A percentile compares a stretch with the other conserved stretches of the same genome.
Evolutionary conservation across 495 filamentous ascomycete species (phyloP).

Genomic region (Cercophora scortea): DNA sequence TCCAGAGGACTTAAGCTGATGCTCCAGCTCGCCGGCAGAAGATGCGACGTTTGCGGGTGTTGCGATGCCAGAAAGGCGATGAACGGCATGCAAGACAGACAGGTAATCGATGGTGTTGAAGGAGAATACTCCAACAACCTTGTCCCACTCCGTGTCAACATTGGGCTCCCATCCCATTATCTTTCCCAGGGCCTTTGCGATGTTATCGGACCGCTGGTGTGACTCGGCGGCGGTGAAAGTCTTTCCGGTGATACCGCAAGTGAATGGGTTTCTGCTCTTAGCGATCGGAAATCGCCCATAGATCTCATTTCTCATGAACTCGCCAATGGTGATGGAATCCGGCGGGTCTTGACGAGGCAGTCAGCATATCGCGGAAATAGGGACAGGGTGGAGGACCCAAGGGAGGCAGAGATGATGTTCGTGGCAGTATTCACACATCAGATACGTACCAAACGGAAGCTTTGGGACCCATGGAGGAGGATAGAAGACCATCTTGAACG

Average conservation of each 20-base stretch:
- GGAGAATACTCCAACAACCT: slow-evolving; percentile 68
- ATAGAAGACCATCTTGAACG: slow-evolving; percentile 67
- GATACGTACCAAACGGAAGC: slow-evolving; percentile 48
- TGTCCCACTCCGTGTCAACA: slow-evolving; percentile 76
- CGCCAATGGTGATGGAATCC: slow-evolving; percentile 66
- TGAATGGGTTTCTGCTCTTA: slow-evolving; percentile 65
- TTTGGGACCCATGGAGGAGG: slow-evolving; percentile 61
- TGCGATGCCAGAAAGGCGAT: slow-evolving; percentile 66
- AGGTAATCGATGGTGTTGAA: slow-evolving; percentile 81
- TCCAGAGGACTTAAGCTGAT: slow-evolving; percentile 70
- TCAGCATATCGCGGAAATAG: background rate
- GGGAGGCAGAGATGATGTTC: background rate
- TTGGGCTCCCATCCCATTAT: slow-evolving; percentile 71
- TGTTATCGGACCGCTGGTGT: slow-evolving; percentile 55
- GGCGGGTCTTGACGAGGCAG: slow-evolving; percentile 43
- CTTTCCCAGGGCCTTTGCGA: slow-evolving; percentile 65
- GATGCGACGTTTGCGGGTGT: slow-evolving; percentile 83
- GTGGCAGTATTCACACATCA: too few relatives aligned
- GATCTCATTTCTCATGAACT: slow-evolving; percentile 72
- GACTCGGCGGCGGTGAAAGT: slow-evolving; percentile 61
- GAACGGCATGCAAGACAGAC: slow-evolving; percentile 66
- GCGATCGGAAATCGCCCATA: slow-evolving; percentile 60
- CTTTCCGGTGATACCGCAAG: slow-evolving; percentile 70
- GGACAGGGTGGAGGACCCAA: background rate
- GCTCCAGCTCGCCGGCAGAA: slow-evolving; percentile 62